Evolutionary conservation across 2,329 filamentous ascomycete species (phyloP).

Genomic region (Nectriaceae sp.): DNA sequence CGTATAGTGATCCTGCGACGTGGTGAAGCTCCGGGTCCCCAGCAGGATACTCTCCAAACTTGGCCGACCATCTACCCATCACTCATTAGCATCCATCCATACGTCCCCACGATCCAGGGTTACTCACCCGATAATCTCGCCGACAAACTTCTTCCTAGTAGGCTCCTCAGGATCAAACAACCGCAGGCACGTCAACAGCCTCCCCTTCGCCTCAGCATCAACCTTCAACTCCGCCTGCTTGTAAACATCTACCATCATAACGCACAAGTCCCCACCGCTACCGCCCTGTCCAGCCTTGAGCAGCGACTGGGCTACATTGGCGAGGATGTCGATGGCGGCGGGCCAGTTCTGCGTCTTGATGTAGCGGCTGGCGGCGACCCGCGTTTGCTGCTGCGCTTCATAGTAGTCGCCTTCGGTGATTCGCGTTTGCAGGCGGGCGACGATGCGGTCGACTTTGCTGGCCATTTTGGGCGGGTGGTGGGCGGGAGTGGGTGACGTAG

Average conservation of each 20-base stretch:
- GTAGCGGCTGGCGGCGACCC: slow-evolving; percentile 91
- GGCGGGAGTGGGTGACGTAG: not conserved
- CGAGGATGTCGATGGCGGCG: slow-evolving; percentile 84
- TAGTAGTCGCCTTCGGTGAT: slow-evolving; percentile 93
- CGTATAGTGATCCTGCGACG: slow-evolving; percentile 82
- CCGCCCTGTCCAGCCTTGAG: slow-evolving; percentile 92
- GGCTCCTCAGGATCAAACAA: slow-evolving; percentile 84
- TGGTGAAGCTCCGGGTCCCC: slow-evolving; percentile 96
- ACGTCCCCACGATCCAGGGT: not conserved
- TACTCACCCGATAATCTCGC: slow-evolving; percentile 74
- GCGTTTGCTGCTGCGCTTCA: slow-evolving; percentile 97
- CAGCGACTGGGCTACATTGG: slow-evolving; percentile 79
- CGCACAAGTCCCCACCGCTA: slow-evolving; percentile 85
- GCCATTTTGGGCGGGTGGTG: slow-evolving; percentile 38
- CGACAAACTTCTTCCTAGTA: slow-evolving; percentile 88
- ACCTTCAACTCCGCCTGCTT: slow-evolving; percentile 80
- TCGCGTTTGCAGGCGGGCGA: slow-evolving; percentile 74
- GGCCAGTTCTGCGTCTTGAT: slow-evolving; percentile 83
- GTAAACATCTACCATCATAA: slow-evolving; percentile 89
- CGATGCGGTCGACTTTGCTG: slow-evolving; percentile 50
- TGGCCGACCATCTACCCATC: slow-evolving; percentile 70
- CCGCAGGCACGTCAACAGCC: slow-evolving; percentile 75
- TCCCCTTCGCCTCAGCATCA: slow-evolving; percentile 72
- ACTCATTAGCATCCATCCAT: slow-evolving; percentile 1
- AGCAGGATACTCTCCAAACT: slow-evolving; percentile 82